These are phyloP conservation scores for Syncephalastrum sp. DNA, from an alignment of 371 early-diverging fungal species.

Conservation along the genomic window DNA sequence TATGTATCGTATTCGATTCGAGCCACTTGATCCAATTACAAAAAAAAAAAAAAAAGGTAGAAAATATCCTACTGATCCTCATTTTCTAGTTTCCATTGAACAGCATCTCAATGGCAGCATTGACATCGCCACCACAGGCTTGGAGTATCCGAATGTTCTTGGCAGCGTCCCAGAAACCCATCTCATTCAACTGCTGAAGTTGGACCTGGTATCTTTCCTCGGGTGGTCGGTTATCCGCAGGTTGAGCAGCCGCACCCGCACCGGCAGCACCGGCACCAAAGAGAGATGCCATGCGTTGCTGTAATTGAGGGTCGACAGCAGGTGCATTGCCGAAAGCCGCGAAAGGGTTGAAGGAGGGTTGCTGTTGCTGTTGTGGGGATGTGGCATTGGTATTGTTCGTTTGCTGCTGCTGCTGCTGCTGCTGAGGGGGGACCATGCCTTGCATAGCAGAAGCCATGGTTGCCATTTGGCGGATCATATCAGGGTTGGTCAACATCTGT, in stretches of 20 bases:
- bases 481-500: constrained; percentile 85
- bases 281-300: constrained; percentile 47
- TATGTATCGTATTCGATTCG: background rate
- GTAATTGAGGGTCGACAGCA: constrained; percentile 46
- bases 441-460: constrained; percentile 73
- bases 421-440: constrained; percentile 30
- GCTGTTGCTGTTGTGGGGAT: constrained; percentile 14
- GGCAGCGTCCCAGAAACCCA: constrained; percentile 93
- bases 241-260: constrained; percentile 40
- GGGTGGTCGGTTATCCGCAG: constrained; percentile 61
- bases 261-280: constrained; percentile 34
- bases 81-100: constrained; percentile 39
- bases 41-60: background rate
- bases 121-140: constrained; percentile 86
- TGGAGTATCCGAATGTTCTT: constrained; percentile 90
- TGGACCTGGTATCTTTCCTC: constrained; percentile 92
- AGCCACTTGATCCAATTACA: background rate
- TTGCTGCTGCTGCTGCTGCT: constrained; percentile 18
- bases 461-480: constrained; percentile 76
- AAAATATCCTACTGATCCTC: background rate
- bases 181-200: constrained; percentile 91
- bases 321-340: constrained; percentile 55
- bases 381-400: constrained; percentile 6
- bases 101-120: constrained; percentile 91
- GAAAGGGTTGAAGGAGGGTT: constrained; percentile 64